Evolutionary conservation across 1,284 basidiomycete genomes (phyloP).

Genomic region (Ceratobasidium sp.): DNA sequence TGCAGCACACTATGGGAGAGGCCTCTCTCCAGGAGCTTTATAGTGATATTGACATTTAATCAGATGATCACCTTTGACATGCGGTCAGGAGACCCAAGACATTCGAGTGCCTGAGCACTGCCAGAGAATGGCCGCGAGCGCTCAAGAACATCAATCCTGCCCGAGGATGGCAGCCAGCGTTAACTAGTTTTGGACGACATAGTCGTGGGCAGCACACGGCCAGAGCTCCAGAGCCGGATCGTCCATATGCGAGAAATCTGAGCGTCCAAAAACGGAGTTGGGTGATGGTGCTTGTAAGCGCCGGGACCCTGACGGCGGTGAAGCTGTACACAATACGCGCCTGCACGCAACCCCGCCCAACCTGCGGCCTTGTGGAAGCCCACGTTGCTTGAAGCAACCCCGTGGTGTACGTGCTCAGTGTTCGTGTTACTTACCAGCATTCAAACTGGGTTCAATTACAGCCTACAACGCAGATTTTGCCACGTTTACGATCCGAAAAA

Average conservation of each 20-base stretch:
- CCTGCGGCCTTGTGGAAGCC: background rate
- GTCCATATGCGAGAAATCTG: background rate
- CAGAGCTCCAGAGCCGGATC: background rate
- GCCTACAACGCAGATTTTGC: slow-evolving; percentile 1
- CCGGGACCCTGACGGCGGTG: slow-evolving; percentile 35
- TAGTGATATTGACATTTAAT: background rate
- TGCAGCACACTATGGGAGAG: background rate
- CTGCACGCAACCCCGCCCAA: background rate
- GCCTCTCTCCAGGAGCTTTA: background rate
- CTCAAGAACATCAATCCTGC: slow-evolving; percentile 4
- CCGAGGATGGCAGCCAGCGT: slow-evolving; percentile 4
- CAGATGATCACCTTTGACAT: slow-evolving; percentile 19
- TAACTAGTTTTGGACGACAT: background rate
- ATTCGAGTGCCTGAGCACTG: slow-evolving; percentile 21
- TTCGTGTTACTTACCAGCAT: background rate
- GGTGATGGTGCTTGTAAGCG: background rate
- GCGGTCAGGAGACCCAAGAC: background rate
- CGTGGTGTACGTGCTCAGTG: background rate
- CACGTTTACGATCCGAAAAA: slow-evolving; percentile 27
- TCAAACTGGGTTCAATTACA: background rate
- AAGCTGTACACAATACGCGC: slow-evolving; percentile 20
- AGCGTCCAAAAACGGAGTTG: background rate
- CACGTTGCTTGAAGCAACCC: background rate
- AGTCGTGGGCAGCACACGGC: background rate
- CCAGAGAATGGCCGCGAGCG: slow-evolving; percentile 7